Base-by-base conservation (phyloP, 305 asterid genomes). In the Plantago coronopus region DNA sequence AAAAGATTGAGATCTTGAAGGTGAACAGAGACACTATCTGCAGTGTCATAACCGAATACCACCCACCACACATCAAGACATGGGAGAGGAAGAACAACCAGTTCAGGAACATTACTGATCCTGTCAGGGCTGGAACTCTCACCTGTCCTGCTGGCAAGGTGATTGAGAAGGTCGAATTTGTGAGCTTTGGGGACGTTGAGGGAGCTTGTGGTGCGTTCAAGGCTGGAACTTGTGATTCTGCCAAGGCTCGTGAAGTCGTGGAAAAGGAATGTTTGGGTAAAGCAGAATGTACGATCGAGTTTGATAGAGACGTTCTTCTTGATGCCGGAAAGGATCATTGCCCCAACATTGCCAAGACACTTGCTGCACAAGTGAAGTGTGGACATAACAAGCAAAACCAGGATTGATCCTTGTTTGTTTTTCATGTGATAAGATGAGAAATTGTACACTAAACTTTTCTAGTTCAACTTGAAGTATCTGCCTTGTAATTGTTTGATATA, bases 1-100 rank as follows among this genome's bases (percentile, higher is more conserved):
- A 54, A 4, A 72, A 62, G 17, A 82, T 91, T 16, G 78, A 76
- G 17, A 42, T 89, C 15, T 19, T 61, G 40, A 77, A 77, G 0
- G 95, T 91, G 20, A 87, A 91, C 49, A 67, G 98, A 37, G 87
- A 91, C 74, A 91, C 89, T 1, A 84, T 91, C 3, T 91, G 98
- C 62, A 86, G 91, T 54, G 59, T 71, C 15, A 73, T 91, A 11
- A 69, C 83, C 0, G 97, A 91, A 38, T 74, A 55, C 49, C 78
- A 79, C 45, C 91, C 90, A 4, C 87, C 89, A 0, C 64, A 65
- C 2, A 80, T 80, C 3, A 69, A 55, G 37, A 31, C 83, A 16
- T 86, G 82, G 73, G 96, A 79, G 49, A 78, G 82, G 34, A 74
- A 74, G 17, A 72, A 79, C 3, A 64, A 68, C 70, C 37, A 76